Evolutionary conservation across 148 eudicot genomes (phyloP), one percentile per base, ranked within the genome.

Genomic region (Chenopodium suecicum): DNA sequence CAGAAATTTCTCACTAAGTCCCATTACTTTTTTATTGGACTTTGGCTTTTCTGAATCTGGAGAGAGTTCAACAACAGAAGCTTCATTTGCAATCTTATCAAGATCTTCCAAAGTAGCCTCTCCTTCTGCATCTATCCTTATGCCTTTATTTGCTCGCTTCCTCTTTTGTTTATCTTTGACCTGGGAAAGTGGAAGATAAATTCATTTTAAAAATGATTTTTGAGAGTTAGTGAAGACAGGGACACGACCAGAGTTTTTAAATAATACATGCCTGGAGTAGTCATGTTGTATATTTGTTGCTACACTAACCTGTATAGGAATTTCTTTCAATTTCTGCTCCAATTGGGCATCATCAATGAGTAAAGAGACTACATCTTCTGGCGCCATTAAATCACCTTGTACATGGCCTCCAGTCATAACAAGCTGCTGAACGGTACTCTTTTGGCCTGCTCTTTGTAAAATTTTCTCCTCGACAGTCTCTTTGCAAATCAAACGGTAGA

Each of bases 341-440:
- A 96, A 79, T 70, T 94, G 99, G 50, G 95, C 87, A 84, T 96
- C 99, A 84, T 96, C 99, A 82, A 96, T 88, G 79, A 96, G 90
- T 85, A 96, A 89, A 56, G 99, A 96, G 66, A 96, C 92, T 68
- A 96, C 99, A 84, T 96, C 99, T 83, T 94, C 99, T 29, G 99
- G 98, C 50, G 94, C 98, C 88, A 94, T 86, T 74, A 92, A 84
- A 82, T 96, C 99, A 72, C 99, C 99, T 89, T 96, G 99, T 78
- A 96, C 98, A 88, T 96, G 99, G 37, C 99, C 99, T 32, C 99
- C 99, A 32, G 99, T 96, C 99, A 96, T 96, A 62, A 96, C 99
- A 81, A 96, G 97, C 85, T 96, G 99, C 84, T 96, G 99, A 31
- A 96, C 99, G 2, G 99, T 94, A 88, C 81, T 96, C 80, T 95